Conservation (phyloP, 192 early-diverging fungal species). For the Pilobolus umbonatus region DNA sequence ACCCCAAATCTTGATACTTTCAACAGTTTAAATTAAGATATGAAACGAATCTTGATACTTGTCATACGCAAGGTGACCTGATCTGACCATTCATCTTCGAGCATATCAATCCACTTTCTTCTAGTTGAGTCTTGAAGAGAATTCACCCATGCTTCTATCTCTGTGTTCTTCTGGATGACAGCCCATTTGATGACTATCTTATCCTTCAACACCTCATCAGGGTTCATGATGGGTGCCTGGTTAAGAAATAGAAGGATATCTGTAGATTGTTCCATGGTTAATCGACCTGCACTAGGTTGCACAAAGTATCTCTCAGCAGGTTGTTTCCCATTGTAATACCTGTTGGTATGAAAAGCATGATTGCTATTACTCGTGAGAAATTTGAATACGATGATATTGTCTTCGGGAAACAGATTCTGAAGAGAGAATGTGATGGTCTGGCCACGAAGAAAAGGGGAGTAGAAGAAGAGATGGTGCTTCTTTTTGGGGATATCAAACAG, state of each 20-base stretch:
- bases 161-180: constrained; percentile 23
- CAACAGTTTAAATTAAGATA: too few species aligned
- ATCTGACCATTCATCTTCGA: constrained; percentile 25
- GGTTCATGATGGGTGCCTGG: constrained; percentile 16
- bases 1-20: too few species aligned
- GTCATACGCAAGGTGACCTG: constrained; percentile 26
- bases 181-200: constrained; percentile 31
- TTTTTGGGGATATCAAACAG: background rate
- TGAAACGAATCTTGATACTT: constrained; percentile 25
- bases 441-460: constrained; percentile 14
- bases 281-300: constrained; percentile 29
- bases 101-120: constrained; percentile 31
- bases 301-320: constrained; percentile 29
- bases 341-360: too few species aligned
- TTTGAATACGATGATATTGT: constrained; percentile 29
- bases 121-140: constrained; percentile 13
- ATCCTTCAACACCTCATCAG: constrained; percentile 19
- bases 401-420: constrained; percentile 18
- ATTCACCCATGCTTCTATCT: constrained; percentile 22
- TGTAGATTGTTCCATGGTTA: constrained; percentile 11
- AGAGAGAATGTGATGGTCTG: constrained; percentile 17
- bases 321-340: background rate
- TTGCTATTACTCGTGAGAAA: constrained; percentile 23
- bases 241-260: constrained; percentile 27
- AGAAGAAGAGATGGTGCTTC: constrained; percentile 9